Percentiles rank a stretch among this genome's conserved stretches.
phyloP scores from a whole-genome alignment of 2,329 filamentous ascomycete species.

The Xylariaceae sp. region DNA sequence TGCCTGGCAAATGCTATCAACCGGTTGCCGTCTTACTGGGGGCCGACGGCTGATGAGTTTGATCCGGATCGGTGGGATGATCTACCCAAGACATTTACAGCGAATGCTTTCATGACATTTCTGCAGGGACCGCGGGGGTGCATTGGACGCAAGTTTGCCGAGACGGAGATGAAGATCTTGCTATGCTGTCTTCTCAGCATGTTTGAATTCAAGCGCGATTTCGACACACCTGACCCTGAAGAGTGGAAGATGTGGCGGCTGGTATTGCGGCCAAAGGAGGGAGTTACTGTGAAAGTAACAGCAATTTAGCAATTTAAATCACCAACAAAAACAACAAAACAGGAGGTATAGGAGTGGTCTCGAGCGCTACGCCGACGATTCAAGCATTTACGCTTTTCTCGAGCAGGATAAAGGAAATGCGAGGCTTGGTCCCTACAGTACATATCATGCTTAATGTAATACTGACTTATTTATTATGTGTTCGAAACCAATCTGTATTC shows the following conservation, averaged over 20 bases:
- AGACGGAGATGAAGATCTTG: slow-evolving; percentile 31
- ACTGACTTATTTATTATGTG: no score
- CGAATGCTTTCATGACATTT: slow-evolving; percentile 31
- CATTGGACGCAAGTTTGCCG: slow-evolving; percentile 27
- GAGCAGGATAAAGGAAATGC: no score
- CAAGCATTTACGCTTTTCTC: no score
- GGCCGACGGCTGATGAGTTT: slow-evolving; percentile 34
- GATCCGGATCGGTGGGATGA: slow-evolving; percentile 39
- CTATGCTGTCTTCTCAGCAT: slow-evolving; percentile 28
- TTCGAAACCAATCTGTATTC: no score
- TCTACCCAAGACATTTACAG: slow-evolving; percentile 30
- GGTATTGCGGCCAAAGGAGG: slow-evolving; percentile 39
- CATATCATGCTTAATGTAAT: no score
- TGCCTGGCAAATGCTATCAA: slow-evolving; percentile 39
- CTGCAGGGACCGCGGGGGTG: slow-evolving; percentile 27
- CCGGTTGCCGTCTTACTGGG: slow-evolving; percentile 35
- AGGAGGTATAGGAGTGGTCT: no score
- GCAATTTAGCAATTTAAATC: slow-evolving; percentile 13
- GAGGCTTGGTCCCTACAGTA: no score
- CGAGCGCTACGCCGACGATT: no score
- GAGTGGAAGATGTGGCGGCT: slow-evolving; percentile 45
- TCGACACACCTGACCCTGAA: slow-evolving; percentile 35
- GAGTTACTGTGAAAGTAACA: slow-evolving; percentile 34
- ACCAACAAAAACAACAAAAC: no score
- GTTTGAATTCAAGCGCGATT: slow-evolving; percentile 31